Conservation (phyloP, 495 filamentous ascomycete genomes). For the Rhypophila decipiens region DNA sequence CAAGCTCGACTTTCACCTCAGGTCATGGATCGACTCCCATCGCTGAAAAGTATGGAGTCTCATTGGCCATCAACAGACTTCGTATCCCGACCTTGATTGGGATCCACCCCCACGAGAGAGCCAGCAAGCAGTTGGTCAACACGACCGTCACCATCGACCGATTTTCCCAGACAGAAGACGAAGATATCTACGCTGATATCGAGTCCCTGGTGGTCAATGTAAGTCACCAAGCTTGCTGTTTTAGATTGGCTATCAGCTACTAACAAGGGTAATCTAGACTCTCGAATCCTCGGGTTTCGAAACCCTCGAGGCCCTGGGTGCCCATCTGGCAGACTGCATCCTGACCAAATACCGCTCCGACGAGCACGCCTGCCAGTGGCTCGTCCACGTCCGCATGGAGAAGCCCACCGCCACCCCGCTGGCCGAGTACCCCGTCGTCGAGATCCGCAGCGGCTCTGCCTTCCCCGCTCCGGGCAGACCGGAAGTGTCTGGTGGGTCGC, state of each 20-base stretch:
- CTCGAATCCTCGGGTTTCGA: constrained; percentile 53
- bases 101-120: constrained; percentile 53
- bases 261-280: too few relatives aligned
- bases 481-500: too few relatives aligned
- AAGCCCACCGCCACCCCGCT: constrained; percentile 54
- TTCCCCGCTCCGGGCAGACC: constrained; percentile 1
- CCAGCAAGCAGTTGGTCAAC: constrained; percentile 51
- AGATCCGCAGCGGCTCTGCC: constrained; percentile 30
- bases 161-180: constrained; percentile 13
- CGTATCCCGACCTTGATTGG: constrained; percentile 55
- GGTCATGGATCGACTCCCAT: background rate
- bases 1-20: constrained; percentile 25
- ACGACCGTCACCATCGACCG: constrained; percentile 49
- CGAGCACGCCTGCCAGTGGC: constrained; percentile 20
- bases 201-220: constrained; percentile 49
- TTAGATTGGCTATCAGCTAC: too few relatives aligned
- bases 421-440: constrained; percentile 51
- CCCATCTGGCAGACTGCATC: constrained; percentile 37
- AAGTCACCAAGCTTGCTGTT: constrained; percentile 4
- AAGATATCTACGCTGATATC: constrained; percentile 41
- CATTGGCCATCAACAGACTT: constrained; percentile 35
- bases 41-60: constrained; percentile 18
- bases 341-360: constrained; percentile 7
- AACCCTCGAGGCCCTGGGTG: constrained; percentile 56
- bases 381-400: constrained; percentile 45